Conservation (phyloP, 2,329 filamentous ascomycete species). For the Zopfia rhizophila region DNA sequence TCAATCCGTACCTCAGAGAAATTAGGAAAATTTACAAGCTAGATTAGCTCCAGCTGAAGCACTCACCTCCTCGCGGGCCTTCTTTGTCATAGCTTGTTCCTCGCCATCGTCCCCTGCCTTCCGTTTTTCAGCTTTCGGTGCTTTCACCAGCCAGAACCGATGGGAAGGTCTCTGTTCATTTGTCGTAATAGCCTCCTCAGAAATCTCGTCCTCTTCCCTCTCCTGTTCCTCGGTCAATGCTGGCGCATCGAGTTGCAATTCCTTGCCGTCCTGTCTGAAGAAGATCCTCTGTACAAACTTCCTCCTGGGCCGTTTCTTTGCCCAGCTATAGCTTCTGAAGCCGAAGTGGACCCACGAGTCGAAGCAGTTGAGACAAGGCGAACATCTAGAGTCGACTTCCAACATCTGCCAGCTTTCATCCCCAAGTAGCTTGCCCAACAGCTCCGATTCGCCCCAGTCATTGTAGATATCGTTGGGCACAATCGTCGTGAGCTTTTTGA, state of each 20-base stretch:
- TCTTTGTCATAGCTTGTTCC: neutral
- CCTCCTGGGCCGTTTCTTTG: constrained; percentile 27
- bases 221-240: constrained; percentile 26
- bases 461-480: constrained; percentile 45
- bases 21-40: too few relatives aligned
- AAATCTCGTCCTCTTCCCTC: constrained; percentile 37
- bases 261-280: constrained; percentile 38
- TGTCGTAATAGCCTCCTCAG: constrained; percentile 31
- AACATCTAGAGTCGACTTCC: constrained; percentile 34
- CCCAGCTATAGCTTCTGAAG: constrained; percentile 20
- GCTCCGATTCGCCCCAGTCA: constrained; percentile 40
- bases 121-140: constrained; percentile 10
- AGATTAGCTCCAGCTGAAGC: too few relatives aligned
- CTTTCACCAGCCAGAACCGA: constrained; percentile 36
- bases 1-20: too few relatives aligned
- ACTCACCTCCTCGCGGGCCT: too few relatives aligned
- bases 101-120: constrained; percentile 11
- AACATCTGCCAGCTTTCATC: constrained; percentile 46
- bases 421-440: constrained; percentile 30
- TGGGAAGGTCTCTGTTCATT: constrained; percentile 22
- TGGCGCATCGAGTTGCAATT: constrained; percentile 21
- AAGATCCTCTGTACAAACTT: constrained; percentile 48
- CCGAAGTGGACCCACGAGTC: constrained; percentile 31
- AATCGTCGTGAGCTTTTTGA: constrained; percentile 46
- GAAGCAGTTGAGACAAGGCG: constrained; percentile 25